Evolutionary conservation across 2,329 filamentous ascomycete species (phyloP), one percentile per base, ranked within the genome.

Genomic region (Paraconiothyrium sp.): DNA sequence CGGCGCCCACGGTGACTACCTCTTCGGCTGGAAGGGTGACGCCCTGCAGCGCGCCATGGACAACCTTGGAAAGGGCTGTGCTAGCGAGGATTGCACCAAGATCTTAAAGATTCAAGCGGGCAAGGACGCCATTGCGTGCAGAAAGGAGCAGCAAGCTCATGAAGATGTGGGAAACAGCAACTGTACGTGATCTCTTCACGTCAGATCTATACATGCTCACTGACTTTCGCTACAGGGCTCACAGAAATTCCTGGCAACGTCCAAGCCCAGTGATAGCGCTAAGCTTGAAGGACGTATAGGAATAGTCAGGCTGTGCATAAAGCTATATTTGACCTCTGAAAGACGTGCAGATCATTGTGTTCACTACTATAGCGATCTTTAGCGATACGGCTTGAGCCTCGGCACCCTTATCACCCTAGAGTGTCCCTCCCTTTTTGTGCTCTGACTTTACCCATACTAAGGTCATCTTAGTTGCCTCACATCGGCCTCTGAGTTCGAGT

Each of bases 1-100:
- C 48, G 69, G 70, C 9, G 66, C 70, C 16, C 70, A 72, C 39
- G 70, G 70, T 6, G 70, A 72, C 56, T 72, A 69, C 20, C 51
- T 69, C 9, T 69, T 69, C 22, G 67, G 67, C 0, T 69, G 67
- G 67, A 67, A 69, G 44, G 67, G 56, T n/a, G 65, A 69, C 27
- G 59, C 67, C 8, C 55, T 69, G 8, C 67, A 69, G 39, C 60
- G 64, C 16, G 67, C 57, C n/a, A 69, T 69, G 64, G 64, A 69
- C 43, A 59, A 54, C 35, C 59, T 70, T 8, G 68, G 68, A 0
- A 66, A 51, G 20, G 59, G 59, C 14, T 70, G 68, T 35, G 63
- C 60, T 10, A 66, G 63, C 34, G 68, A 70, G 39, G 59, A 67
- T 32, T 70, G 68, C 47, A 62, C 57, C 14, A 43, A 60, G 49